Conservation (phyloP, 176 grass and related monocot genomes). For the Microstegium vimineum region DNA sequence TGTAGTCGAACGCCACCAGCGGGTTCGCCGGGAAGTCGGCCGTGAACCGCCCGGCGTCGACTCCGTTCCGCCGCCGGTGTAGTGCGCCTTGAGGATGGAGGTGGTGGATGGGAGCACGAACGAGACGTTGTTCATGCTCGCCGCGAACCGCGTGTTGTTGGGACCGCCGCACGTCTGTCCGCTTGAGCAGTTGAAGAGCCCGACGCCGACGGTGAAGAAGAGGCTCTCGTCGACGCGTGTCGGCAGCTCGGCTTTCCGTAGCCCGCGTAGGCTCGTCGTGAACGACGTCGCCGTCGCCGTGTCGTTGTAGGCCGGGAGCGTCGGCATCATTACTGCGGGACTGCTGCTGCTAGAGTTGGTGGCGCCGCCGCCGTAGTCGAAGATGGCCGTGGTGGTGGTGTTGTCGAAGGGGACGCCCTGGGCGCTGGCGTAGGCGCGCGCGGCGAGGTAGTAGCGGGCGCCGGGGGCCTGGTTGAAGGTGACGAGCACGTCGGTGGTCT, state of each 20-base stretch:
- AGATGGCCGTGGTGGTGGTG: constrained; percentile 85
- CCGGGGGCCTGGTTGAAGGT: constrained; percentile 29
- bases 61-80: constrained; percentile 19
- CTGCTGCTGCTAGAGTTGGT: not conserved
- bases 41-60: constrained; percentile 39
- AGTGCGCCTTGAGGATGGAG: constrained; percentile 78
- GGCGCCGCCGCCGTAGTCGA: constrained; percentile 43
- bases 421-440: constrained; percentile 54
- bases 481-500: constrained; percentile 91
- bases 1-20: too few relatives aligned
- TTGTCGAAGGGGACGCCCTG: constrained; percentile 95
- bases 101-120: constrained; percentile 62
- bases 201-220: constrained; percentile 86
- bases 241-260: constrained; percentile 36
- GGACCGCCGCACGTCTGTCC: constrained; percentile 59
- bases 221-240: constrained; percentile 61
- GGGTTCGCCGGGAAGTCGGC: constrained; percentile 12
- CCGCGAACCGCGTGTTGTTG: constrained; percentile 73
- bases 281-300: constrained; percentile 58
- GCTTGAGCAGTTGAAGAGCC: constrained; percentile 59
- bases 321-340: constrained; percentile 41
- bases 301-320: constrained; percentile 82
- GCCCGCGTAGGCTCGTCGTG: constrained; percentile 46
- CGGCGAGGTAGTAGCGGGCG: too few relatives aligned
- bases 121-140: constrained; percentile 93